Evolutionary conservation across 176 grass and related monocot species (phyloP), one percentile per base, ranked within the genome.

Genomic region (sorghum (Sorghum bicolor)): DNA sequence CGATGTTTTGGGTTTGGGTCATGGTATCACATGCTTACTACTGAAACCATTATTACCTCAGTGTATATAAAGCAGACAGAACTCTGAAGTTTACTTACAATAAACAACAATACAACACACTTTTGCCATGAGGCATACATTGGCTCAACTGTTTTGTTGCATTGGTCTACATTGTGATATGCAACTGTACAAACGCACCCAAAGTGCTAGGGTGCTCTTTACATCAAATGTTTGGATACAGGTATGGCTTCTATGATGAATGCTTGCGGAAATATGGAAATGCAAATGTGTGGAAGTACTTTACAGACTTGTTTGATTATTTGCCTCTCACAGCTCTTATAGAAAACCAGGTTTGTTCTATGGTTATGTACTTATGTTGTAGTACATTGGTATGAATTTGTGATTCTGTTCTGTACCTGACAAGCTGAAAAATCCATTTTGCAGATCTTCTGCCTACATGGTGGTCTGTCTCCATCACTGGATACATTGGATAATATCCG

Each of bases 231-330:
- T 84, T 84, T 87, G 84, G 48, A 10, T 82, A 64, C 91, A 99
- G 96, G 86, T 99, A 99, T 87, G 96, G 96, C 30, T 99, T 99
- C 83, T 99, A 99, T 84, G 96, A 99, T 14, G 96, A 99, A 86
- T 99, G 96, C 80, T 89, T 99, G 71, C 81, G 96, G 89, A 99
- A 99, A 57, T 99, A 99, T 67, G 97, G 97, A 64, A 99, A 99
- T 89, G 97, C 97, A 87, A 96, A 99, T 79, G 97, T 99, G 28
- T 99, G 97, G 97, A 99, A 99, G 81, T 92, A 91, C 78, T 99
- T 96, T 72, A 99, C 97, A 10, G 97, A 99, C 63, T 89, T 99
- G 67, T 99, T 99, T 91, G 97, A 99, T 88, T 99, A 99, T 89
- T 85, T 99, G 62, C 96, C 96, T 61, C 96, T 99, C 78, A 99